These are phyloP conservation scores for Escovopsis sp. DNA, from an alignment of 2,329 filamentous ascomycete genomes.

Conservation along the genomic window DNA sequence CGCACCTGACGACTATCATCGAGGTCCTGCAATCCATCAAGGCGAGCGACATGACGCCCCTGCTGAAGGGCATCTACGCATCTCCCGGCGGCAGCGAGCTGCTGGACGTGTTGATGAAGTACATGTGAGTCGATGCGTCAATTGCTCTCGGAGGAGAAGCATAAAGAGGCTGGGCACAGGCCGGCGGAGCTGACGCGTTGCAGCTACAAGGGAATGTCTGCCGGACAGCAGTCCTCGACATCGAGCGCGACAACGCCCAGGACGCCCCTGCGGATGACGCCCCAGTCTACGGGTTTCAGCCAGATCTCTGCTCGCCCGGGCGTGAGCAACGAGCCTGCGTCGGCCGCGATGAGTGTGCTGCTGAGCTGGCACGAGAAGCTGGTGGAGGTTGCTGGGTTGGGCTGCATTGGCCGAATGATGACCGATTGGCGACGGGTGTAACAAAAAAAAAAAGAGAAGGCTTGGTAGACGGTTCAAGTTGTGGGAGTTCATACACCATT, in stretches of 20 bases:
- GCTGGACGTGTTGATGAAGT: conserved; percentile 93
- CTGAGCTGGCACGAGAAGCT: conserved; percentile 99
- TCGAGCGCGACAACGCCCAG: conserved; percentile 14
- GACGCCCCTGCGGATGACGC: conserved; percentile 37
- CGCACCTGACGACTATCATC: conserved; percentile 74
- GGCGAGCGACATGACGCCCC: conserved; percentile 84
- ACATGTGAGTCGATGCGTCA: conserved; percentile 49
- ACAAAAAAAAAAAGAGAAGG: not conserved
- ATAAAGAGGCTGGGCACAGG: no score
- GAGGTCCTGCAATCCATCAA: conserved; percentile 95
- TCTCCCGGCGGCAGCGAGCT: conserved; percentile 70
- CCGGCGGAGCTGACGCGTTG: not conserved
- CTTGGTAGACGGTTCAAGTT: not conserved
- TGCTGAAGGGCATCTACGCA: conserved; percentile 67
- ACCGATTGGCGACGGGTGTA: conserved; percentile 75
- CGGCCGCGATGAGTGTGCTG: conserved; percentile 87
- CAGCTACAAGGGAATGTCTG: conserved; percentile 83
- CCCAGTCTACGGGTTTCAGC: conserved; percentile 69
- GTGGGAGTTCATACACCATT: not conserved
- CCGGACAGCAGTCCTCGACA: conserved; percentile 17
- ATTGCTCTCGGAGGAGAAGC: not conserved
- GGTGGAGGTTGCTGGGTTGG: conserved; percentile 81
- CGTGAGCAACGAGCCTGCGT: conserved; percentile 49
- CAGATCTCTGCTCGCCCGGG: conserved; percentile 50
- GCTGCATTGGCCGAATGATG: conserved; percentile 88